Evolutionary conservation across 2,329 filamentous ascomycete species (phyloP).

Genomic region (Diaporthe aspalathi): DNA sequence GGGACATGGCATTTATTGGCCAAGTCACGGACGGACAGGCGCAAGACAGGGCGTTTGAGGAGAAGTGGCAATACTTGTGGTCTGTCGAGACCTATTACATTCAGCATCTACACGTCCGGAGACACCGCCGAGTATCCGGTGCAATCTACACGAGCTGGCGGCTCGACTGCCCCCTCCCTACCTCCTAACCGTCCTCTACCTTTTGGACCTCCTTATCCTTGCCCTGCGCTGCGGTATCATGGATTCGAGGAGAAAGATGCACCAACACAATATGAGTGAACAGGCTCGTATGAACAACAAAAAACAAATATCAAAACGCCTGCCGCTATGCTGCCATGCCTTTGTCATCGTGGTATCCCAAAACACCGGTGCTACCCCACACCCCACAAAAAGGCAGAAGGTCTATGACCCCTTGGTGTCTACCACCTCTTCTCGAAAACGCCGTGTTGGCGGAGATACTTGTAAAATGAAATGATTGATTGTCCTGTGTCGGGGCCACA

Average conservation of each 20-base stretch:
- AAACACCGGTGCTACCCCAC: constrained; percentile 24
- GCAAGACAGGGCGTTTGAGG: not conserved
- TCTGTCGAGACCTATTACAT: not conserved
- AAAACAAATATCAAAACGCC: constrained; percentile 34
- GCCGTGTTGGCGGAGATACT: not conserved
- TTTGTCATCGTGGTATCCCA: constrained; percentile 17
- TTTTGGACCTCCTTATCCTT: too few species aligned
- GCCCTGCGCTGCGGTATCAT: not conserved
- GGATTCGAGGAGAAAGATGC: not conserved
- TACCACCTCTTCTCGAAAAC: constrained; percentile 24
- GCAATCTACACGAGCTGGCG: not conserved
- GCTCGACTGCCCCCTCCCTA: not conserved
- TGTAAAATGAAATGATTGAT: constrained; percentile 5
- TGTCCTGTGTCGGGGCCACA: not conserved
- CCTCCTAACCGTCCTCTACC: not conserved
- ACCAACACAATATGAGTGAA: not conserved
- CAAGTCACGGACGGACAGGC: not conserved
- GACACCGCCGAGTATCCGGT: too few species aligned
- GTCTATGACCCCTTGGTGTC: constrained; percentile 7
- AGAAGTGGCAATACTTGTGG: not conserved
- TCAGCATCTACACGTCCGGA: not conserved
- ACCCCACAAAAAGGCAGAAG: not conserved
- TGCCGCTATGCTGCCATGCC: constrained; percentile 38
- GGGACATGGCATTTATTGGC: too few species aligned
- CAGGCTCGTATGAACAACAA: constrained; percentile 21